Evolutionary conservation across 129 eudicot species (phyloP).

Genomic region (Tagetes patula): DNA sequence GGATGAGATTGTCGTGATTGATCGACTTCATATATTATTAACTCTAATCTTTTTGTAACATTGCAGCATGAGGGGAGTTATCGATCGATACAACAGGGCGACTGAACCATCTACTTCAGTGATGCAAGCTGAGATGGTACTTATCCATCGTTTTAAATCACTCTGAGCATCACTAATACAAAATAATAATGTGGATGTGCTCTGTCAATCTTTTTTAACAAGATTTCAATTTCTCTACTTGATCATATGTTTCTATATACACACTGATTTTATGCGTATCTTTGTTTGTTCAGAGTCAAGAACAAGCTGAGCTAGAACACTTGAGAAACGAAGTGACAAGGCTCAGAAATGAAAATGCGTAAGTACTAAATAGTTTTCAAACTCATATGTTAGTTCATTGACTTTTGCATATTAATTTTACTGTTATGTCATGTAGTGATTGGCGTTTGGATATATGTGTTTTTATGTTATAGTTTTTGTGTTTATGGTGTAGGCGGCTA

Average conservation of each 20-base stretch:
- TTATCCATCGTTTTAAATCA: not conserved
- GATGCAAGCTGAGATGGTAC: conserved; percentile 36
- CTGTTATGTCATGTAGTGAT: not conserved
- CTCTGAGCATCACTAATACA: not conserved
- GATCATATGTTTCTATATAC: not conserved
- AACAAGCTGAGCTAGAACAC: conserved; percentile 42
- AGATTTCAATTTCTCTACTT: not conserved
- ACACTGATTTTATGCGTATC: conserved; percentile 13
- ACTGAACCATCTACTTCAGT: conserved; percentile 34
- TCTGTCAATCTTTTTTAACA: not conserved
- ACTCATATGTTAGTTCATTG: not conserved
- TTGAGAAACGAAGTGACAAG: conserved; percentile 62
- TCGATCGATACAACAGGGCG: conserved; percentile 38
- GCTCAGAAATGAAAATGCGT: conserved; percentile 60
- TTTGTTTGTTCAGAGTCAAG: conserved; percentile 39
- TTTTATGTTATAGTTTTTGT: not conserved
- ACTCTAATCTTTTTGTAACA: not conserved
- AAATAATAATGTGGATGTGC: not conserved
- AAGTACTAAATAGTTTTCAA: conserved; percentile 22
- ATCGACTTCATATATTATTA: not conserved
- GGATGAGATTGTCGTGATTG: not conserved
- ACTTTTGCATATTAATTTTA: not conserved
- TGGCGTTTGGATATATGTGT: not conserved
- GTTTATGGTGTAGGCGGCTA: conserved; percentile 46
- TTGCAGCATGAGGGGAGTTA: conserved; percentile 35